These are phyloP conservation scores for Laburnicola sp. DNA, from an alignment of 2,329 filamentous ascomycete species.

Conservation along the genomic window DNA sequence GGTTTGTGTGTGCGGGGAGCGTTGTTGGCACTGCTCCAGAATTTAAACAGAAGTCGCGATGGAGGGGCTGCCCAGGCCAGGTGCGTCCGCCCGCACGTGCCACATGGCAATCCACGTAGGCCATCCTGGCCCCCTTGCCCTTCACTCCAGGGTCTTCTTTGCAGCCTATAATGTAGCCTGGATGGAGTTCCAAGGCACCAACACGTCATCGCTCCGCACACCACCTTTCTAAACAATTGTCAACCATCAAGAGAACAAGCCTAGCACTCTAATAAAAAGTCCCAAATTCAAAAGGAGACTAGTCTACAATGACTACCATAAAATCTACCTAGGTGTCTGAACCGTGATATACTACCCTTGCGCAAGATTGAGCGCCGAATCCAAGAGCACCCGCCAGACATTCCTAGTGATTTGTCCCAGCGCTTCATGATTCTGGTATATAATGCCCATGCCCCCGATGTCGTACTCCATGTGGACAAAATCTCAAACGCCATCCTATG, in stretches of 20 bases:
- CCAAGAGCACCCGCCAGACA: conserved; percentile 5
- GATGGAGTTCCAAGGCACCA: too few species aligned
- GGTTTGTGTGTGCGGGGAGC: conserved; percentile 18
- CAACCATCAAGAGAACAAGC: too few species aligned
- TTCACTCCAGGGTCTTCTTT: background rate
- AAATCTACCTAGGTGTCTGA: background rate
- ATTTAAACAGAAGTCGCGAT: conserved; percentile 28
- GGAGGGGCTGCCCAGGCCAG: conserved; percentile 5
- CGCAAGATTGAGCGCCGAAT: background rate
- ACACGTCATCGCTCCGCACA: too few species aligned
- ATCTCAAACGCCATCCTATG: conserved; percentile 25
- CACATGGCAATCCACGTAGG: background rate
- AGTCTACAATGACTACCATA: background rate
- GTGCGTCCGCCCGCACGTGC: conserved; percentile 5
- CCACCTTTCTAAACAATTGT: too few species aligned
- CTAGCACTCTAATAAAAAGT: too few species aligned
- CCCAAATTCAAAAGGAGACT: too few species aligned
- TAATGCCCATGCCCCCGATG: conserved; percentile 10
- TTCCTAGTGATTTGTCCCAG: conserved; percentile 1
- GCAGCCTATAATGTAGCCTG: conserved; percentile 4
- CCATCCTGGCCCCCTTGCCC: too few species aligned
- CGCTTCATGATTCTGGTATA: conserved; percentile 6
- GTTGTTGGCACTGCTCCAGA: conserved; percentile 24
- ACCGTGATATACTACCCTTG: background rate
- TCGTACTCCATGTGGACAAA: conserved; percentile 7